These are phyloP conservation scores for Cryptococcus depauperatus DNA, from an alignment of 1,284 basidiomycete species.

Conservation along the genomic window DNA sequence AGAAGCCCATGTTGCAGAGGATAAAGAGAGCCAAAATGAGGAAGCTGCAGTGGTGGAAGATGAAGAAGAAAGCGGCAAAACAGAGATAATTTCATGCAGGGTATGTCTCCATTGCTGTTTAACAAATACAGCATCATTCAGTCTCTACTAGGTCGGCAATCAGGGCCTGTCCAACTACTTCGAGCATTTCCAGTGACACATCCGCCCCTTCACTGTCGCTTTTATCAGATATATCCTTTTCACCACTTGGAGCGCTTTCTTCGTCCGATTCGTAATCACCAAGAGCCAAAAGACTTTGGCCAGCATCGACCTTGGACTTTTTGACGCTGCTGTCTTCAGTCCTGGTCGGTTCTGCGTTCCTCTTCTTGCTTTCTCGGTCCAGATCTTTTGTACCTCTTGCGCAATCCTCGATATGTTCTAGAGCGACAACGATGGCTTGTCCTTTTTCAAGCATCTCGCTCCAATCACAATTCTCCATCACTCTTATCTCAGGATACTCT, in stretches of 20 bases:
- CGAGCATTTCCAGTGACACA: constrained; percentile 9
- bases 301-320: constrained; percentile 22
- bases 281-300: constrained; percentile 31
- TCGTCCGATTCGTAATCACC: constrained; percentile 28
- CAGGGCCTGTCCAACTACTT: constrained; percentile 14
- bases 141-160: constrained; percentile 15
- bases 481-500: constrained; percentile 70
- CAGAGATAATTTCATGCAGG: constrained; percentile 1
- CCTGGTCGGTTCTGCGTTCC: constrained; percentile 7
- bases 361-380: constrained; percentile 42
- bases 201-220: constrained; percentile 5
- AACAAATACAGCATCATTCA: constrained; percentile 2
- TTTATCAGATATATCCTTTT: constrained; percentile 9
- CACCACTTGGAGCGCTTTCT: constrained; percentile 18
- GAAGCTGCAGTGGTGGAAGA: constrained; percentile 7
- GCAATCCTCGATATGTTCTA: constrained; percentile 19
- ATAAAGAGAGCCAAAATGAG: constrained; percentile 11
- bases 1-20: constrained; percentile 10
- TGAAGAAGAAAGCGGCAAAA: background rate
- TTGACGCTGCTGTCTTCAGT: constrained; percentile 51
- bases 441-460: constrained; percentile 47
- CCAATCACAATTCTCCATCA: constrained; percentile 59
- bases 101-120: constrained; percentile 2
- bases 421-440: constrained; percentile 37
- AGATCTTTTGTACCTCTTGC: constrained; percentile 53